These are phyloP conservation scores for Penicillium bialowiezense DNA, from an alignment of 495 filamentous ascomycete genomes.

Conservation along the genomic window DNA sequence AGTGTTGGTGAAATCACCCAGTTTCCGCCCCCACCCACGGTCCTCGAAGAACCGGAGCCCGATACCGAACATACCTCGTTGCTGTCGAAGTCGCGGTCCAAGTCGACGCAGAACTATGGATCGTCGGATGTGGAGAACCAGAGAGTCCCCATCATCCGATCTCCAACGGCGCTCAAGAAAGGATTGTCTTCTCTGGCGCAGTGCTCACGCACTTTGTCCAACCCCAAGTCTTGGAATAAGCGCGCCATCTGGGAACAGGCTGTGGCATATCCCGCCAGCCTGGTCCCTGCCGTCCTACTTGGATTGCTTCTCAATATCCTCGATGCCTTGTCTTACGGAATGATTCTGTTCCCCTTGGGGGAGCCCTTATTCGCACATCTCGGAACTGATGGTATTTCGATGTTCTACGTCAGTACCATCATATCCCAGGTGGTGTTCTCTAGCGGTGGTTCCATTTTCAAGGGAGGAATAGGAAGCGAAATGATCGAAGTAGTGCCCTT, in stretches of 20 bases:
- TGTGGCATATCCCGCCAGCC: conserved; percentile 62
- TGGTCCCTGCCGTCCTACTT: conserved; percentile 80
- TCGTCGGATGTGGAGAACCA: conserved; percentile 40
- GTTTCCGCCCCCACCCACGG: conserved; percentile 16
- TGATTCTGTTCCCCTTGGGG: conserved; percentile 93
- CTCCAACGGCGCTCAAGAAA: conserved; percentile 14
- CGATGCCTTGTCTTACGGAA: conserved; percentile 92
- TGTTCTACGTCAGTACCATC: conserved; percentile 98
- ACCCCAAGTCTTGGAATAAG: conserved; percentile 72
- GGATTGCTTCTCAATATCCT: conserved; percentile 89
- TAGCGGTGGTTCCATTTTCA: conserved; percentile 77
- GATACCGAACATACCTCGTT: conserved; percentile 44
- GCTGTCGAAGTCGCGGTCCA: conserved; percentile 35
- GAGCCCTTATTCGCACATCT: conserved; percentile 77
- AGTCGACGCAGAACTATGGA: conserved; percentile 34
- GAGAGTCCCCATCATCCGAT: conserved; percentile 9
- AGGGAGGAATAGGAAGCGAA: conserved; percentile 92
- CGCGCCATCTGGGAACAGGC: conserved; percentile 60
- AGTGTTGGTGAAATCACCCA: conserved; percentile 12
- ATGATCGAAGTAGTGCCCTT: conserved; percentile 98
- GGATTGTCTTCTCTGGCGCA: conserved; percentile 24
- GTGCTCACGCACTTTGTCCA: conserved; percentile 28
- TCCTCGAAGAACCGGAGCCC: conserved; percentile 17
- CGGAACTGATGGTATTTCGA: conserved; percentile 91
- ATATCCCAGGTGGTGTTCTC: conserved; percentile 93